A percentile compares a stretch with the other conserved stretches of the same genome.
These are phyloP conservation scores for Globisporangium emineosum DNA, from an alignment of 352 stramenopile genomes.

Conservation along the genomic window DNA sequence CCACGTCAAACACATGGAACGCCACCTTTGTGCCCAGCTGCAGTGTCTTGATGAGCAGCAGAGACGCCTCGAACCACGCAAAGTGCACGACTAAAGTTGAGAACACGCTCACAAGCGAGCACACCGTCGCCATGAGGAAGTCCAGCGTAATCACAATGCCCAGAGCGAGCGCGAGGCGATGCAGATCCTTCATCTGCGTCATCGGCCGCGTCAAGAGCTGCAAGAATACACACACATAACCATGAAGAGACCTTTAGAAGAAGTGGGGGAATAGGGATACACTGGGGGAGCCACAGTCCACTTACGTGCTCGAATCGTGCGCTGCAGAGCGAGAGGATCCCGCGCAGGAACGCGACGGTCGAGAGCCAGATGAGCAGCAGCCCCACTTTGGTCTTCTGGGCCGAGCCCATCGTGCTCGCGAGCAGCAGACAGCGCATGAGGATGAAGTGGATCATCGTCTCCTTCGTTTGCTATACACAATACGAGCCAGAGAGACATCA, in stretches of 20 bases:
- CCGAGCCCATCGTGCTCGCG: conserved; percentile 57
- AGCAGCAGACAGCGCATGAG: conserved; percentile 73
- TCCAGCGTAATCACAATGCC: conserved; percentile 37
- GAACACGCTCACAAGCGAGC: conserved; percentile 40
- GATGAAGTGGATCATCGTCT: conserved; percentile 74
- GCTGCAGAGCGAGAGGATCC: conserved; percentile 56
- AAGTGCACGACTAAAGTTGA: conserved; percentile 58
- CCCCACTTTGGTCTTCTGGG: conserved; percentile 34
- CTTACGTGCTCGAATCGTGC: conserved; percentile 61
- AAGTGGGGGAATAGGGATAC: not conserved
- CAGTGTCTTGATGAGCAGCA: conserved; percentile 63
- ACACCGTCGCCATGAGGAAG: conserved; percentile 34
- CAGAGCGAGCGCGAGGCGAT: conserved; percentile 48
- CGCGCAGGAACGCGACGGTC: conserved; percentile 52
- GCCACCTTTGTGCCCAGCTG: conserved; percentile 68
- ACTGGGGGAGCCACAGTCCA: not conserved
- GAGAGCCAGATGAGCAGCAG: conserved; percentile 69
- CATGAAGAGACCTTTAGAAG: not conserved
- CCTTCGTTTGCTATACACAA: conserved; percentile 58
- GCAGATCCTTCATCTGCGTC: conserved; percentile 51
- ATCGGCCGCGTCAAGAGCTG: conserved; percentile 62
- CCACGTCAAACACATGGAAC: conserved; percentile 59
- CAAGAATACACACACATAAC: conserved; percentile 12
- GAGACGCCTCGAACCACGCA: conserved; percentile 68
- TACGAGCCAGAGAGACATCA: no score